These are phyloP conservation scores for Chaetomium globosum DNA, from an alignment of 2,329 filamentous ascomycete genomes.

Conservation along the genomic window DNA sequence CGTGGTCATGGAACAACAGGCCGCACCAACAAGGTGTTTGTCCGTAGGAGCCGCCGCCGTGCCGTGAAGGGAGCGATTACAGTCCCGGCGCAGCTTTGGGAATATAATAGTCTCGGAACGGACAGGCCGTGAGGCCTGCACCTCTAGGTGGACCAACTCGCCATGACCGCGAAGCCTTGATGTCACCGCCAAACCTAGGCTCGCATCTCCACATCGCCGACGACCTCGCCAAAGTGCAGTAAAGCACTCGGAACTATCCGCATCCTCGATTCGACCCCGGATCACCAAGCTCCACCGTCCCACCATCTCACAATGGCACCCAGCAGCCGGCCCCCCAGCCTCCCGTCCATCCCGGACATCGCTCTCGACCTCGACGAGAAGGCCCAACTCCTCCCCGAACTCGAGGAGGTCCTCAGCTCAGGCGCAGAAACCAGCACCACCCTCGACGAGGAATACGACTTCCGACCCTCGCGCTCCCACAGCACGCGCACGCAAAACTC, in stretches of 20 bases:
- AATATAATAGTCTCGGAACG: constrained; percentile 14
- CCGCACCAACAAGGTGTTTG: background rate
- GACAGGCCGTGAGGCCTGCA: constrained; percentile 16
- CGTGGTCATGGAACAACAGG: constrained; percentile 3
- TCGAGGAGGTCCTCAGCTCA: constrained; percentile 20
- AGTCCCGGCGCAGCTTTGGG: background rate
- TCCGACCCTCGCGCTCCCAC: constrained; percentile 15
- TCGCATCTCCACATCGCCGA: background rate
- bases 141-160: background rate
- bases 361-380: constrained; percentile 25
- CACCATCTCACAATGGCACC: constrained; percentile 14
- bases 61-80: constrained; percentile 13
- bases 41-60: constrained; percentile 8
- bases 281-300: background rate
- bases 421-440: constrained; percentile 14
- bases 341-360: constrained; percentile 29
- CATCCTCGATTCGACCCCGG: background rate
- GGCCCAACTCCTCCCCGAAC: constrained; percentile 15
- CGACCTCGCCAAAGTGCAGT: background rate
- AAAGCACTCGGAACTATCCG: background rate
- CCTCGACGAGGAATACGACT: constrained; percentile 19
- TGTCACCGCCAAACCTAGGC: background rate
- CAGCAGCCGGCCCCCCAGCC: constrained; percentile 22
- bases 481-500: constrained; percentile 15
- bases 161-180: background rate